These are phyloP conservation scores for Populus euphratica DNA, from an alignment of 345 rosid genomes.

Conservation along the genomic window DNA sequence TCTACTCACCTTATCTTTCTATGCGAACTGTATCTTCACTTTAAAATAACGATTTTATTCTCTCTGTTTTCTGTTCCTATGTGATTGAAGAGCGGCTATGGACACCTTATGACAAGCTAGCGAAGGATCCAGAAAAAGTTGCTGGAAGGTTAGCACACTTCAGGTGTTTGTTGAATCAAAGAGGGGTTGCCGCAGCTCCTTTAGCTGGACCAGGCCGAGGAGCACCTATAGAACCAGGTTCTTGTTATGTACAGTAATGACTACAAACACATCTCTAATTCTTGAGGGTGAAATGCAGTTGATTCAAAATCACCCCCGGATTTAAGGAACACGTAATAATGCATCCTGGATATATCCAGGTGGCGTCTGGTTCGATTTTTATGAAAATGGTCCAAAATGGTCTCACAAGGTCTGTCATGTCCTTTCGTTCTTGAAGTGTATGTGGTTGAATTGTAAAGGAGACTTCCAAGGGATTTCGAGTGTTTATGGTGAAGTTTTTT, in stretches of 20 bases:
- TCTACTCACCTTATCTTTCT: neutral
- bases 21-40: neutral
- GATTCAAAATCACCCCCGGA: neutral
- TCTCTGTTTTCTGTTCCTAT: neutral
- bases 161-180: constrained; percentile 63
- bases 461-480: neutral
- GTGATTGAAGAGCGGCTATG: constrained; percentile 55
- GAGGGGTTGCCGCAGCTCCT: constrained; percentile 73
- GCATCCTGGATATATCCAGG: neutral
- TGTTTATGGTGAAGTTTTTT: neutral
- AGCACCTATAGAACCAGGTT: constrained; percentile 55
- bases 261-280: neutral
- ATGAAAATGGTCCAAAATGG: neutral
- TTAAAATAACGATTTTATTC: neutral
- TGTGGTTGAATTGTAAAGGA: neutral
- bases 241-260: constrained; percentile 48
- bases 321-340: neutral
- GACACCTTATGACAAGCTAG: constrained; percentile 54
- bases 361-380: constrained; percentile 7
- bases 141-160: constrained; percentile 51
- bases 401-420: neutral
- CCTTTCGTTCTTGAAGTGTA: neutral
- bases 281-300: neutral
- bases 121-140: constrained; percentile 40
- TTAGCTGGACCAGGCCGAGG: constrained; percentile 44